Evolutionary conservation across 129 eudicot genomes (phyloP), one percentile per base, ranked within the genome.

Genomic region (Chrysanthemum lavandulifolium): DNA sequence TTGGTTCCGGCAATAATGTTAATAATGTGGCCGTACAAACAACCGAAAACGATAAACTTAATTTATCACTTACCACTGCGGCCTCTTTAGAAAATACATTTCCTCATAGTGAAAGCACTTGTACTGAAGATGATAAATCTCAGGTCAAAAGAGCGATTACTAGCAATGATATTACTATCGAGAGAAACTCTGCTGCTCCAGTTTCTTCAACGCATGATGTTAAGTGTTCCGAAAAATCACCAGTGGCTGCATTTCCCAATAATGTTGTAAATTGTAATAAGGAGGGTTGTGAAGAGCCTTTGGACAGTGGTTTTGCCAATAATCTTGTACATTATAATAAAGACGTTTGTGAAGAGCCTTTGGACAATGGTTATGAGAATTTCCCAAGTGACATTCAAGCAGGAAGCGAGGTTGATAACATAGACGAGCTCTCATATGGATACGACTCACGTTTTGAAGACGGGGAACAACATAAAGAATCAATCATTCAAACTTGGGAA

Each of bases 361-460:
- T 40, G 47, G 47, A 40, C 10, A 40, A 1, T 36, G 47, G n/a
- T 55, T 4, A 55, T 55, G 78, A 56, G 15, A 73, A 29, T 72
- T 29, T 50, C 18, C 77, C 23, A 12, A 63, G 73, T 65, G 72
- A 68, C 18, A 29, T 63, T 54, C 52, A 19, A 59, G 62, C 74
- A 11, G 73, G 59, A 62, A 49, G 65, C 56, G 83, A 56, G 67
- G 75, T 72, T 64, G 83, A 78, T 67, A 76, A 71, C 3, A 7
- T 29, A 15, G 74, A 66, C 7, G 81, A 74, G 64, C 14, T 48
- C 12, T 73, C 78, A n/a, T 55, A 25, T n/a, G 86, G 73, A 29
- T 62, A n/a, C 50, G 83, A 82, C 70, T 78, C 86, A 10, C 83
- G 69, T 11, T 82, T 61, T 14, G 83, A 82, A 78, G 83, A 82